Evolutionary conservation across 179 eudicot species (phyloP).

Genomic region (Corrigiola litoralis): DNA sequence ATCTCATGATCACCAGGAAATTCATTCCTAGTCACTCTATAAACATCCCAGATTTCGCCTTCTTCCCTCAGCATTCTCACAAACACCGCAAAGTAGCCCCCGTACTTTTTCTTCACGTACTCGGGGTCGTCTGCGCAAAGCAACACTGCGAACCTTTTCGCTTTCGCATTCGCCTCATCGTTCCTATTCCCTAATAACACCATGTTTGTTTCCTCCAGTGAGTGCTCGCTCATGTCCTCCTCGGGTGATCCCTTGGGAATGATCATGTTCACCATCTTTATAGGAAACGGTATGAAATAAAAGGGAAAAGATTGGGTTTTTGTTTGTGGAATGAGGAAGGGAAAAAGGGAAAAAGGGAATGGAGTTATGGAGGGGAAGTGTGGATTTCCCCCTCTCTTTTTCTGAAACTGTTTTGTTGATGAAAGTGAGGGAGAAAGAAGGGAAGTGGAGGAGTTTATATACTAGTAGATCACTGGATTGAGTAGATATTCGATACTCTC

Average conservation of each 20-base stretch:
- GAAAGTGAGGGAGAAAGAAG: neutral
- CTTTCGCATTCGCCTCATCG: conserved; percentile 5
- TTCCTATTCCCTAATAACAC: conserved; percentile 1
- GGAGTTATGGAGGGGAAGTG: neutral
- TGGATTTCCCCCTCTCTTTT: neutral
- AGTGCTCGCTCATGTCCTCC: neutral
- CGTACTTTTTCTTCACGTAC: conserved; percentile 69
- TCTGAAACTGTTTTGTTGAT: neutral
- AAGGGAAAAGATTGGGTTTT: neutral
- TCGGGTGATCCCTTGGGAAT: conserved; percentile 11
- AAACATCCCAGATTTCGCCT: conserved; percentile 73
- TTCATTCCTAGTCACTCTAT: conserved; percentile 46
- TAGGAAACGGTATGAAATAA: neutral
- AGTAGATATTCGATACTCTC: too few species aligned
- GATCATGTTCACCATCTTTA: conserved; percentile 28
- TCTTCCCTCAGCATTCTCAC: conserved; percentile 67
- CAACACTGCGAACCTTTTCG: conserved; percentile 54
- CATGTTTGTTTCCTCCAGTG: neutral
- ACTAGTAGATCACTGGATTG: too few species aligned
- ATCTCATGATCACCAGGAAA: conserved; percentile 56
- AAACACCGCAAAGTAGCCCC: conserved; percentile 82
- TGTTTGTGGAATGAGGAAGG: neutral
- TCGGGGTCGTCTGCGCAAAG: conserved; percentile 82
- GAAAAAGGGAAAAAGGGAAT: conserved; percentile 3
- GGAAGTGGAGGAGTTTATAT: neutral